Percentiles rank a stretch among this genome's conserved stretches.
Evolutionary conservation across 78 protist genomes (phyloP).

Genomic region (Dictyostelium citrinum): DNA sequence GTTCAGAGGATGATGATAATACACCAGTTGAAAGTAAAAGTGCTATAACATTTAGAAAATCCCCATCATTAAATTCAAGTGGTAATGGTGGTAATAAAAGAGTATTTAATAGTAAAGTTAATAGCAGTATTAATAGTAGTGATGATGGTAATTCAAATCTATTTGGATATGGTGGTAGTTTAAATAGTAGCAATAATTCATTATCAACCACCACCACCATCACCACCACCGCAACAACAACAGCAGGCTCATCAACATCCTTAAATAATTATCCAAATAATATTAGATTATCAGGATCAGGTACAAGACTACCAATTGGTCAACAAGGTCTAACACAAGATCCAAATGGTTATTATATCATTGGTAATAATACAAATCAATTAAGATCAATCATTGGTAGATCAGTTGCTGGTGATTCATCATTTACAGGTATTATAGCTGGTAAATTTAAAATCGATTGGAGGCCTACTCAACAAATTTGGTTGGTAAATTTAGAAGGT

Average conservation of each 20-base stretch:
- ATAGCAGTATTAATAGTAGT: neutral
- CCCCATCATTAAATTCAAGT: neutral
- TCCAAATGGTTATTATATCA: slow-evolving; percentile 18
- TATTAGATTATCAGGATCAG: neutral
- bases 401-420: slow-evolving; percentile 29
- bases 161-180: neutral
- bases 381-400: slow-evolving; percentile 1
- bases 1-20: neutral
- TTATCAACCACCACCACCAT: neutral
- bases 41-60: neutral
- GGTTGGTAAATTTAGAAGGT: slow-evolving; percentile 10
- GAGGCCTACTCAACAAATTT: slow-evolving; percentile 10
- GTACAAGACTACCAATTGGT: neutral
- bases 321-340: neutral
- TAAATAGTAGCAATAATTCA: neutral
- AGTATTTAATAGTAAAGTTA: neutral
- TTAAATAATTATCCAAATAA: neutral
- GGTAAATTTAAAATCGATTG: slow-evolving; percentile 69
- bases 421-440: slow-evolving; percentile 34
- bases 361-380: neutral
- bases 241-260: neutral
- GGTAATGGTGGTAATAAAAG: neutral
- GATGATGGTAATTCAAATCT: neutral
- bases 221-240: neutral
- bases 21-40: neutral